These are phyloP conservation scores for Protea cynaroides DNA, from an alignment of 164 flowering plant species.

Conservation along the genomic window DNA sequence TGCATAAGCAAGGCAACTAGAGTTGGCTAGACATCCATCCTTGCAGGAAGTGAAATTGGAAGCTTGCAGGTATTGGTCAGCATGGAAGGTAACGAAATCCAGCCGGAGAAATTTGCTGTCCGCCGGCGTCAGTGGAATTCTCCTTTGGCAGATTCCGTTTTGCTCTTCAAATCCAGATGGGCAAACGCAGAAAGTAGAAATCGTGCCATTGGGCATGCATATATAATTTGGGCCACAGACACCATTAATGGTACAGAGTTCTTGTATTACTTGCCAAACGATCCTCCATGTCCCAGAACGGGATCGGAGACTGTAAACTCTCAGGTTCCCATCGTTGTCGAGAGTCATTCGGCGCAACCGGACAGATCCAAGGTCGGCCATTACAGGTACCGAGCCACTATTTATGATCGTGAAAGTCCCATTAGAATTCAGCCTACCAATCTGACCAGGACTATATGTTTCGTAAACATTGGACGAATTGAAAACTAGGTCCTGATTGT, in stretches of 20 bases:
- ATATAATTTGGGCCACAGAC: conserved; percentile 45
- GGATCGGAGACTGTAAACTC: conserved; percentile 34
- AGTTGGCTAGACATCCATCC: neutral
- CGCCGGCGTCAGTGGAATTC: conserved; percentile 7
- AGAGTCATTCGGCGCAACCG: conserved; percentile 37
- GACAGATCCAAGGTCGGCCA: conserved; percentile 33
- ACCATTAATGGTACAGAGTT: conserved; percentile 43
- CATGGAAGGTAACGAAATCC: conserved; percentile 56
- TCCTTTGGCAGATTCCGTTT: conserved; percentile 27
- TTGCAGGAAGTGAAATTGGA: neutral
- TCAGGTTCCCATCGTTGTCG: conserved; percentile 55
- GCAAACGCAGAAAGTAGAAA: conserved; percentile 34
- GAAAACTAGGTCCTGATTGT: conserved; percentile 23
- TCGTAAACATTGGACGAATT: conserved; percentile 31
- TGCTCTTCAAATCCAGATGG: conserved; percentile 41
- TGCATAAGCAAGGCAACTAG: neutral
- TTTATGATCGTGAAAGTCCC: conserved; percentile 27
- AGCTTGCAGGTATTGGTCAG: conserved; percentile 16
- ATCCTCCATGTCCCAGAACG: conserved; percentile 30
- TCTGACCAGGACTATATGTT: neutral
- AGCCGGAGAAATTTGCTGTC: conserved; percentile 41
- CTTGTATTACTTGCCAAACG: conserved; percentile 47
- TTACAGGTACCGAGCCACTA: neutral
- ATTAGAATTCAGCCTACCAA: conserved; percentile 15
- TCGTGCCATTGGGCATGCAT: conserved; percentile 29